Base-by-base conservation (phyloP, 1,139 yeast species). In the Zhuliangozyma blackwelliae region DNA sequence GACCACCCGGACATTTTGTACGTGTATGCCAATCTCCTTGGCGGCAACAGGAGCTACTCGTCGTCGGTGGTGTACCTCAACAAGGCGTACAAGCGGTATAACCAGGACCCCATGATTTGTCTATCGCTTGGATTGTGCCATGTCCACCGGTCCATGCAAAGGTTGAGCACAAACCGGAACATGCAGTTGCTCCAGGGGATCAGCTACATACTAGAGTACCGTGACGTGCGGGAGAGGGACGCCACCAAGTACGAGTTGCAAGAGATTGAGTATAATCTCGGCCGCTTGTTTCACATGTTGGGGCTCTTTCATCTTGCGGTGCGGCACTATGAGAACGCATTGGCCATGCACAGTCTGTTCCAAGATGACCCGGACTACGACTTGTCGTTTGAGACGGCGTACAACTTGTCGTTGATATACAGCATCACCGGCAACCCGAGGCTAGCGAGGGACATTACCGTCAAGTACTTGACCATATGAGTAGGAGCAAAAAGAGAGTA, bases 131-230 rank as follows among this genome's bases (percentile, higher is more conserved):
- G 94, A 0, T 61, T 92, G 29, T 79, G 90, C 0, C 92, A 90
- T 58, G 66, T 89, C n/a, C 96, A 90, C 50, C 72, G 98, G 29
- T 84, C 97, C 0, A 82, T 90, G 81, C 97, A 92, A 58, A 70
- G 99, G 46, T 78, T 87, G 39, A 82, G 96, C 10, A 71, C 82
- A 9, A 88, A 88, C 56, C 74, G 97, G 41, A 97, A 90, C 52
- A 70, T 84, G 39, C 97, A 90, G 53, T 68, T 92, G 25, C 65
- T 92, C 2, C 97, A 92, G 55, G 97, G 97, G 0, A 62, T 92
- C 34, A 78, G 92, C 41, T 88, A 77, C 50, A 55, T 94, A 40
- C 60, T 77, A 51, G 94, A 87, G 49, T 92, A 92, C 49, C 69
- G 73, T 35, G 77, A 77, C 20, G 57, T 75, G 12, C 44, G 71